A percentile compares a stretch with the other conserved stretches of the same genome.
Conservation (phyloP, 176 grass and related monocot genomes). For the Oryza officinalis region DNA sequence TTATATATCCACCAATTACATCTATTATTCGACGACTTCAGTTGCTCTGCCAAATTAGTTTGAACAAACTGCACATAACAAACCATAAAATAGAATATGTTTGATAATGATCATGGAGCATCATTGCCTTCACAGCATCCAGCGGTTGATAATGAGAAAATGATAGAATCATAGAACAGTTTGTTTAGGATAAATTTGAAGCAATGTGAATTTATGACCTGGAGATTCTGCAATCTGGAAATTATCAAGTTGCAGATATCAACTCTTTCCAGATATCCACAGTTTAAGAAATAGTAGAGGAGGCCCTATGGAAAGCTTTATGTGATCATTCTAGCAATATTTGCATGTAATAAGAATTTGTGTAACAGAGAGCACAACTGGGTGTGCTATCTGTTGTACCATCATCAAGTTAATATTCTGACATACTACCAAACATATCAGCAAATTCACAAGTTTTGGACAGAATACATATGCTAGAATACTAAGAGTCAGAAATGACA, state of each 20-base stretch:
- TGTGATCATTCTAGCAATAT: background rate
- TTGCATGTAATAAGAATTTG: background rate
- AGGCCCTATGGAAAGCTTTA: background rate
- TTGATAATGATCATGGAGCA: slow-evolving; percentile 18
- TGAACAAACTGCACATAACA: slow-evolving; percentile 82
- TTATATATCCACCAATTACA: too few species aligned
- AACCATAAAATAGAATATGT: slow-evolving; percentile 7
- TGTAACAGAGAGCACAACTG: slow-evolving; percentile 3
- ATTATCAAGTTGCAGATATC: background rate
- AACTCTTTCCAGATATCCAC: background rate
- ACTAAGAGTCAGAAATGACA: slow-evolving; percentile 1
- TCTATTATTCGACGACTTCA: too few species aligned
- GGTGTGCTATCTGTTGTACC: background rate
- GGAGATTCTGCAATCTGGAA: slow-evolving; percentile 1
- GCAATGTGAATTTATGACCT: background rate
- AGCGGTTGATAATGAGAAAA: slow-evolving; percentile 28
- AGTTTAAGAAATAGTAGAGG: background rate
- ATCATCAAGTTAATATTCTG: slow-evolving; percentile 17
- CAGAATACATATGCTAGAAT: background rate
- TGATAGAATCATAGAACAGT: background rate
- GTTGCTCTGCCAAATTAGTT: slow-evolving; percentile 57
- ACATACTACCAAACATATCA: slow-evolving; percentile 14
- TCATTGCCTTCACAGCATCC: background rate
- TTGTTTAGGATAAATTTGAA: background rate
- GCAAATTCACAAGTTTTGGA: slow-evolving; percentile 20